These are phyloP conservation scores for Tephrocybe sp. DNA, from an alignment of 768 basidiomycete species.

Conservation along the genomic window DNA sequence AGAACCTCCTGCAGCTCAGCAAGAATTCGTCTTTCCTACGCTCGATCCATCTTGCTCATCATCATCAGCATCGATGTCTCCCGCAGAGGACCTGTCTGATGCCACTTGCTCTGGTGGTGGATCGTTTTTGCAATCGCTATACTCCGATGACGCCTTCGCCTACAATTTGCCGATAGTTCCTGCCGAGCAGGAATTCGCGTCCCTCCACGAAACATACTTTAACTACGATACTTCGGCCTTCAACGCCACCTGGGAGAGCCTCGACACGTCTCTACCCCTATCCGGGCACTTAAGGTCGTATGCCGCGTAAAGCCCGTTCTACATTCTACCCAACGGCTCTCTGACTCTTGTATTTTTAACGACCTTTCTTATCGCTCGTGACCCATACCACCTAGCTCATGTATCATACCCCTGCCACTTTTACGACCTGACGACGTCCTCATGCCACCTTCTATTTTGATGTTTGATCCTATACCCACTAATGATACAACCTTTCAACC, in stretches of 20 bases:
- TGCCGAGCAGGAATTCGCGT: constrained; percentile 6
- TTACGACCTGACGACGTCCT: background rate
- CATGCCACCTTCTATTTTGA: background rate
- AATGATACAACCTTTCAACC: background rate
- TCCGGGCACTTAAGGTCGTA: constrained; percentile 1
- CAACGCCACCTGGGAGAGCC: constrained; percentile 4
- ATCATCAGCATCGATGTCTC: background rate
- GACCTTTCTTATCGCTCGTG: background rate
- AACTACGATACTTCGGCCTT: constrained; percentile 5
- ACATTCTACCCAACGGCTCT: background rate
- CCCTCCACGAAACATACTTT: constrained; percentile 4
- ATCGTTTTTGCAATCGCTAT: constrained; percentile 14
- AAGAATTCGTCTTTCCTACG: constrained; percentile 11
- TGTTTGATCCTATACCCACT: too few relatives aligned
- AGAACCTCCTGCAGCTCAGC: background rate
- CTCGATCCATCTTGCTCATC: constrained; percentile 1
- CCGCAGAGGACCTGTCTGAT: background rate
- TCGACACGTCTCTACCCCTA: background rate
- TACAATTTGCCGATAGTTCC: constrained; percentile 3
- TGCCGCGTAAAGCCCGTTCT: background rate
- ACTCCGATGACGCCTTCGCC: constrained; percentile 8
- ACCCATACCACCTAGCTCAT: background rate
- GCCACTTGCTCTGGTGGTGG: background rate
- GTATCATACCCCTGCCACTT: background rate
- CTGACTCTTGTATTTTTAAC: background rate